Base-by-base conservation (phyloP, 148 eudicot species). In the Amaranthus palmeri region DNA sequence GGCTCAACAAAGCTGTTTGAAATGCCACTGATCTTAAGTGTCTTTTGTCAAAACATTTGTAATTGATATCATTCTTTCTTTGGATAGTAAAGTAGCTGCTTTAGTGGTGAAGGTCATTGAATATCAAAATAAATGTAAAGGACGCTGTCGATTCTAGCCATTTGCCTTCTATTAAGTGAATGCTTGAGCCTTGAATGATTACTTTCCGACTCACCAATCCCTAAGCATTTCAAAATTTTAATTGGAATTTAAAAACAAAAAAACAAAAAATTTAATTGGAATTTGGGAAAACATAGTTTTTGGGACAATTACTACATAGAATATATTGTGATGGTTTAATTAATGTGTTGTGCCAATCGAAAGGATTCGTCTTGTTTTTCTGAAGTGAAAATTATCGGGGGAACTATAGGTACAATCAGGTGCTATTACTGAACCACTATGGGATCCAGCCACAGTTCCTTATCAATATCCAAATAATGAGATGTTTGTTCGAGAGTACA, bases 391-490 rank as follows among this genome's bases (percentile, higher is more conserved):
- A 15, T 46, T 45, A 43, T n/a, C 62, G 47, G 53, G 14, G 5
- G 42, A 54, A 74, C 56, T 77, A 41, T 77, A 96, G 99, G 93
- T 86, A 61, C 90, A 88, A 72, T 88, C 97, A 61, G 93, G 92
- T 77, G 78, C 83, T 4, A 58, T 92, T 64, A 85, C 96, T 1
- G 97, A 96, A 84, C 97, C 97, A 46, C 74, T 96, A 67, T 96
- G 99, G 99, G 99, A 96, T 72, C 90, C 78, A 52, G 74, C 97
- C 13, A 79, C 93, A 25, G 93, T 84, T 67, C 72, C 97, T 17
- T 89, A 85, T 74, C 88, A 82, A 58, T 96, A 92, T 81, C 88
- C 96, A 72, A 90, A 77, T 61, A 96, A 96, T 77, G 93, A 79
- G 64, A 75, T 76, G 61, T 96, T 80, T 77, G 86, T 96, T 60